Evolutionary conservation across 78 protist species (phyloP).

Genomic region (Chrysochromulina tobinii): DNA sequence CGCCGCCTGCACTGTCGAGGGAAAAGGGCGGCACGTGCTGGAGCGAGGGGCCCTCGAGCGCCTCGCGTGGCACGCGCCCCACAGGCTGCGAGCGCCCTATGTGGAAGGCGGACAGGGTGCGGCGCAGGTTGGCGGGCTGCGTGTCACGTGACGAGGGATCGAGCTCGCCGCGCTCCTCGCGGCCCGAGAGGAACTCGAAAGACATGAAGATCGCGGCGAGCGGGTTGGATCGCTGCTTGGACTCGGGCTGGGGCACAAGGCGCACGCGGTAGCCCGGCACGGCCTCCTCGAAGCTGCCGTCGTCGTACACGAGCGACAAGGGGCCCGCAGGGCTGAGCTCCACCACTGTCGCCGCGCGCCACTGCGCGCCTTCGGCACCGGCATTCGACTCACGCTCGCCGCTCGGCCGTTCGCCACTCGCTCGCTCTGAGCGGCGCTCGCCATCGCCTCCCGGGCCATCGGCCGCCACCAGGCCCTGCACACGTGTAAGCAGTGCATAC

Average conservation of each 20-base stretch:
- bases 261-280: not conserved
- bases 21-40: no score
- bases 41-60: no score
- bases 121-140: not conserved
- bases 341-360: not conserved
- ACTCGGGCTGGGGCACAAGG: not conserved
- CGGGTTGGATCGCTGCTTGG: not conserved
- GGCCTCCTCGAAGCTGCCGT: not conserved
- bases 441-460: not conserved
- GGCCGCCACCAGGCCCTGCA: not conserved
- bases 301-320: not conserved
- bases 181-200: not conserved
- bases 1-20: no score
- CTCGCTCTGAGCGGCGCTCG: not conserved
- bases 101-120: not conserved
- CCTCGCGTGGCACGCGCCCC: not conserved
- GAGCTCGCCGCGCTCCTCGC: not conserved
- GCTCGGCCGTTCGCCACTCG: not conserved
- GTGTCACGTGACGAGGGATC: not conserved
- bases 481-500: not conserved
- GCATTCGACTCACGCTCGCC: not conserved
- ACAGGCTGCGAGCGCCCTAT: not conserved
- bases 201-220: constrained; percentile 4
- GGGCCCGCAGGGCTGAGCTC: not conserved
- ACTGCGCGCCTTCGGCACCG: not conserved